Evolutionary conservation across 345 rosid species (phyloP).

Genomic region (Heritiera littoralis): DNA sequence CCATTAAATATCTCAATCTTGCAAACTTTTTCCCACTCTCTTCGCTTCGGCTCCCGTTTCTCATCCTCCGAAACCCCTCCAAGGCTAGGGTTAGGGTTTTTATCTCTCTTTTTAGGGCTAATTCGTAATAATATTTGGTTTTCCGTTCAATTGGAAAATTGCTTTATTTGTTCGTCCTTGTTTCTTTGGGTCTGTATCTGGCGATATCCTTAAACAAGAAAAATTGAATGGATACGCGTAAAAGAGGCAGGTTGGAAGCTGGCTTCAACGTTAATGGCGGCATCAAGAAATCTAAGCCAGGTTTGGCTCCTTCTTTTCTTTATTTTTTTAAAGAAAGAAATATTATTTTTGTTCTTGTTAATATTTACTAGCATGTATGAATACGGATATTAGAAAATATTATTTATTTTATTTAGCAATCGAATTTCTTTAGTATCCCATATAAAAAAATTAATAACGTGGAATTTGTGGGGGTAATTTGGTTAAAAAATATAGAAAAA

Average conservation of each 20-base stretch:
- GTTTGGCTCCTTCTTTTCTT: conserved; percentile 22
- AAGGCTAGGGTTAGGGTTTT: conserved; percentile 43
- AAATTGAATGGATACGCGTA: conserved; percentile 59
- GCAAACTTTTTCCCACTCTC: neutral
- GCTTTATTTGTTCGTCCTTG: neutral
- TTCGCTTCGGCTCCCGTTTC: neutral
- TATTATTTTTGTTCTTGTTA: too few relatives aligned
- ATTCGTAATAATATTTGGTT: conserved; percentile 5
- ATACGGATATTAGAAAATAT: neutral
- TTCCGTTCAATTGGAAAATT: neutral
- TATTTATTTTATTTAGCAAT: neutral
- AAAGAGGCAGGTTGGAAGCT: conserved; percentile 67
- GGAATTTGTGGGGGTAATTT: neutral
- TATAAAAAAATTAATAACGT: neutral
- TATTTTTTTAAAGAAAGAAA: too few relatives aligned
- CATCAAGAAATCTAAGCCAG: conserved; percentile 44
- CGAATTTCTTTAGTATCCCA: neutral
- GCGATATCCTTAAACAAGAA: neutral
- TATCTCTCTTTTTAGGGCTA: neutral
- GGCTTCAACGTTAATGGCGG: conserved; percentile 66
- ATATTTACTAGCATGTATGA: neutral
- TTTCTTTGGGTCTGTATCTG: conserved; percentile 38
- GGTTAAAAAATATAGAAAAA: neutral
- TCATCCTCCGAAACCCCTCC: neutral
- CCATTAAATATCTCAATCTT: neutral